phyloP scores from a whole-genome alignment of 2,329 filamentous ascomycete species.

The Colletotrichum tamarilloi region DNA sequence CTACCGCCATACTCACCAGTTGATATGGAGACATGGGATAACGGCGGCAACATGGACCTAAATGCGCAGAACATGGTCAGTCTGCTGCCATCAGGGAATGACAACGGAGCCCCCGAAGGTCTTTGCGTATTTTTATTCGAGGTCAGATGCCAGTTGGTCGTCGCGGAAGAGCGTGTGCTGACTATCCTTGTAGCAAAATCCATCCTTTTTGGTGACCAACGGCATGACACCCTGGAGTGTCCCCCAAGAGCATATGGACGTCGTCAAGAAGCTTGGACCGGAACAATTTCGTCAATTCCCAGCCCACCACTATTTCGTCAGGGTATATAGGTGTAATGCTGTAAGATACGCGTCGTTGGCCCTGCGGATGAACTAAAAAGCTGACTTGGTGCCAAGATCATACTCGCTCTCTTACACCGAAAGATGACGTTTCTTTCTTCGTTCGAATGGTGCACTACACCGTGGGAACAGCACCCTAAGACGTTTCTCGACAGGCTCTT shows the following conservation, averaged over 20 bases:
- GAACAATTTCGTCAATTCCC: conserved; percentile 61
- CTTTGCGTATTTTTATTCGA: conserved; percentile 66
- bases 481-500: conserved; percentile 62
- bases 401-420: conserved; percentile 60
- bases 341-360: conserved; percentile 50
- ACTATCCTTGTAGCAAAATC: conserved; percentile 54
- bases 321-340: conserved; percentile 63
- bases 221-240: conserved; percentile 50
- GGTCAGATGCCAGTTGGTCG: conserved; percentile 47
- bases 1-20: conserved; percentile 52
- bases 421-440: conserved; percentile 62
- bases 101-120: conserved; percentile 47
- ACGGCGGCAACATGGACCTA: conserved; percentile 52
- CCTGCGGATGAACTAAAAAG: neutral
- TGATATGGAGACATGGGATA: conserved; percentile 49
- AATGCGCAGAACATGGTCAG: conserved; percentile 57
- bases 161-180: neutral
- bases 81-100: conserved; percentile 47
- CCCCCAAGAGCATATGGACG: conserved; percentile 46
- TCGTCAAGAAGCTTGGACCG: conserved; percentile 56
- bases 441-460: conserved; percentile 62
- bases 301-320: conserved; percentile 67
- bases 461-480: conserved; percentile 64
- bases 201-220: conserved; percentile 47
- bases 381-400: conserved; percentile 47